Evolutionary conservation across 2,329 filamentous ascomycete genomes (phyloP).

Genomic region (Xylaria sp.): DNA sequence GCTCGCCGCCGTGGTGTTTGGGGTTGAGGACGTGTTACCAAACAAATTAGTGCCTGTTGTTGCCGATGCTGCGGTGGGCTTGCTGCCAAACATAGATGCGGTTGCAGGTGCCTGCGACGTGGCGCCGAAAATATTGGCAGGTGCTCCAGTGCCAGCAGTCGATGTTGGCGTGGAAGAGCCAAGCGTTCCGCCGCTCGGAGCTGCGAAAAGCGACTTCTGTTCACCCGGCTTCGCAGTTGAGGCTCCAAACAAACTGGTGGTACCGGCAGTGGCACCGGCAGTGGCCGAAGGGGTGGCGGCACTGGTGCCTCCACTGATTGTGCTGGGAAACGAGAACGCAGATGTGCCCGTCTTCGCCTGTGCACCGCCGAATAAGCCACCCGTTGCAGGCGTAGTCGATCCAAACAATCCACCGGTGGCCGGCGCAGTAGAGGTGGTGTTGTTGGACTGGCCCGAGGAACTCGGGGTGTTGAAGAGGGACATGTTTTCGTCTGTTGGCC

Average conservation of each 20-base stretch:
- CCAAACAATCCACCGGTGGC: slow-evolving; percentile 33
- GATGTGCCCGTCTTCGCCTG: slow-evolving; percentile 27
- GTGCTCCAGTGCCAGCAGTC: slow-evolving; percentile 14
- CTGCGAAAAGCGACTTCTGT: slow-evolving; percentile 30
- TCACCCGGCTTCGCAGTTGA: slow-evolving; percentile 30
- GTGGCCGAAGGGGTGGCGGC: slow-evolving; percentile 22
- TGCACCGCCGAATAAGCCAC: slow-evolving; percentile 14
- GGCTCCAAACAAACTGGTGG: slow-evolving; percentile 34
- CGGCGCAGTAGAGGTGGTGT: slow-evolving; percentile 37
- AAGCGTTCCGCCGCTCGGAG: slow-evolving; percentile 18
- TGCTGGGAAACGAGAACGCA: slow-evolving; percentile 39
- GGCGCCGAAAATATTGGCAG: slow-evolving; percentile 26
- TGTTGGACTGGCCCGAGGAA: slow-evolving; percentile 28
- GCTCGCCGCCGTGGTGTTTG: slow-evolving; percentile 24
- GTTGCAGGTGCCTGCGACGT: slow-evolving; percentile 20
- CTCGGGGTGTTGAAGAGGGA: slow-evolving; percentile 35
- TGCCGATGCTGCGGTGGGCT: slow-evolving; percentile 26
- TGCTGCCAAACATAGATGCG: slow-evolving; percentile 28
- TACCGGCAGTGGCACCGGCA: slow-evolving; percentile 15
- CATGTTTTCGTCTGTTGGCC: slow-evolving; percentile 25
- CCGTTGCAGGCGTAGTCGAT: slow-evolving; percentile 20
- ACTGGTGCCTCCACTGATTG: slow-evolving; percentile 21
- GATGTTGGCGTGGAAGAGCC: slow-evolving; percentile 27
- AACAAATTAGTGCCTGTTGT: slow-evolving; percentile 27
- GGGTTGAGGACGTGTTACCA: slow-evolving; percentile 28